Evolutionary conservation across 768 basidiomycete genomes (phyloP), one percentile per base, ranked within the genome.

Genomic region (Auricularia cornea): DNA sequence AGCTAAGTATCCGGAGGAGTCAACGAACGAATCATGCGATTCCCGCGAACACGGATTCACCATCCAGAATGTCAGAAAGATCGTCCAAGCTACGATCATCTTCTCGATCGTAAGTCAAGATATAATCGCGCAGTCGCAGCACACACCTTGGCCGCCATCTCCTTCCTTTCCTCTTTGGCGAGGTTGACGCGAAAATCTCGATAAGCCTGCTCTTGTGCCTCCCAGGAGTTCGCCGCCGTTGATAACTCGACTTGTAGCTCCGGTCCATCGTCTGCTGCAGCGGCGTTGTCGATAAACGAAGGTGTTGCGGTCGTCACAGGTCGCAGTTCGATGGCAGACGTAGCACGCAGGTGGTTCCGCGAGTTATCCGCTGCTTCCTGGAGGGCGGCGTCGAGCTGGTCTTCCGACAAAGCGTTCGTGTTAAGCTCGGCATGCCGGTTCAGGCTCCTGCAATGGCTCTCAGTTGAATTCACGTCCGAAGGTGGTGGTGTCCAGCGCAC

Each of bases 11-110:
- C 10, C 51, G 23, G 51, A 8, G 6, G 23, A 40, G 38, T 23
- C n/a, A 33, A 23, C 56, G n/a, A 30, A 61, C 63, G 35, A 61
- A n/a, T 26, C 8, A 23, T 52, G 33, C 11, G 31, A 44, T 10
- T 29, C 33, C 59, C 20, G 60, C 31, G 20, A 6, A 59, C 11
- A 59, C 40, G 51, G 18, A 71, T 81, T 64, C 64, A 89, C 86
- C 68, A 84, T 76, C 92, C 92, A 94, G 76, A 94, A 94, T n/a
- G 81, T 66, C 26, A 90, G 69, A 74, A 93, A 92, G 32, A 88
- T 66, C 0, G 71, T 59, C 76, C 83, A 83, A 0, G 86, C 84
- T 23, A 89, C 73, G 2, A 68, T 56, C 32, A 80, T 70, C 78
- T 80, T 62, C 11, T 0, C 6, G 11, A 23, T 32, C 3, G 30